A percentile compares a stretch with the other conserved stretches of the same genome.
Evolutionary conservation across 2,329 filamentous ascomycete genomes (phyloP).

Genomic region (Colletotrichum costaricense): DNA sequence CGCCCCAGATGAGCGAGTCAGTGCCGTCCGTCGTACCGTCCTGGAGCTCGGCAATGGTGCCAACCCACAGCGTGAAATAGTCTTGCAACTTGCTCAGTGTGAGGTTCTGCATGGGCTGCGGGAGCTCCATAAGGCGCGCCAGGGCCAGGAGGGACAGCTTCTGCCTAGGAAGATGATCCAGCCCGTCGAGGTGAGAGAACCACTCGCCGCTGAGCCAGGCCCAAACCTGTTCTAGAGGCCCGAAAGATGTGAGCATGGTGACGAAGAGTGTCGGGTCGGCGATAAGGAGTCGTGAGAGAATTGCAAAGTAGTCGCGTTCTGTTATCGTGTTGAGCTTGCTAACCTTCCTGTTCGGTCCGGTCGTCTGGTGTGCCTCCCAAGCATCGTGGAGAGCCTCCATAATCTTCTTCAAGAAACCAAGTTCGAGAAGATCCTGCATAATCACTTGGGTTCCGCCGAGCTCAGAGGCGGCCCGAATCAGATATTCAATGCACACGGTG

Average conservation of each 20-base stretch:
- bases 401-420: constrained; percentile 71
- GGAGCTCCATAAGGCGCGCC: constrained; percentile 76
- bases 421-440: constrained; percentile 72
- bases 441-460: constrained; percentile 74
- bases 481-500: constrained; percentile 70
- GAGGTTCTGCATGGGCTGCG: constrained; percentile 66
- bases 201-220: constrained; percentile 70
- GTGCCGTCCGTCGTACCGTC: constrained; percentile 65
- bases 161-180: constrained; percentile 72
- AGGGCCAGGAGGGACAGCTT: constrained; percentile 81
- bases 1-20: constrained; percentile 63
- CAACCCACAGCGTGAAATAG: constrained; percentile 81
- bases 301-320: constrained; percentile 86
- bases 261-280: constrained; percentile 78
- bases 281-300: constrained; percentile 82
- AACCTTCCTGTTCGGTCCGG: constrained; percentile 79
- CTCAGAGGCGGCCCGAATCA: constrained; percentile 72
- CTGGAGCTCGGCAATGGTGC: constrained; percentile 73
- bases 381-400: constrained; percentile 75
- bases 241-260: constrained; percentile 62
- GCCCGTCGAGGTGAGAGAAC: constrained; percentile 77
- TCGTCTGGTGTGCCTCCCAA: constrained; percentile 81
- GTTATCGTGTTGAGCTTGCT: constrained; percentile 79
- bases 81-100: constrained; percentile 74
- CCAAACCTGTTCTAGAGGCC: constrained; percentile 64